phyloP scores from a whole-genome alignment of 306 rosid species.

The Gastrolobium villosum region DNA sequence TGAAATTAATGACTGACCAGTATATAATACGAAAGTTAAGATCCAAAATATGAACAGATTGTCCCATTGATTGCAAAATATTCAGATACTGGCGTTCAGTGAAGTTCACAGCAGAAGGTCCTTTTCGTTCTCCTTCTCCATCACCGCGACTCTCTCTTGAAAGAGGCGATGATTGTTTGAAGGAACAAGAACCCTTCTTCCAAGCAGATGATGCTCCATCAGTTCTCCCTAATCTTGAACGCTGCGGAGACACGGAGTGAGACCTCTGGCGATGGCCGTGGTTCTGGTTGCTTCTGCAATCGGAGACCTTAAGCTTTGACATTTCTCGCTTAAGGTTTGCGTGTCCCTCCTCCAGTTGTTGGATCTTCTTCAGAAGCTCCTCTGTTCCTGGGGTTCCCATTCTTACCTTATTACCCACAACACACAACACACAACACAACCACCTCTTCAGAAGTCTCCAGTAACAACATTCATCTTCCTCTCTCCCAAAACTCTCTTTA shows the following conservation, averaged over 20 bases:
- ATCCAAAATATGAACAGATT: conserved; percentile 91
- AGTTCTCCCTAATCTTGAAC: conserved; percentile 67
- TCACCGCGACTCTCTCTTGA: conserved; percentile 82
- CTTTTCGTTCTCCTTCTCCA: conserved; percentile 45
- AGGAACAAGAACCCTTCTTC: conserved; percentile 71
- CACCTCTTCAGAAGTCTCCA: conserved; percentile 37
- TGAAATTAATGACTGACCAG: conserved; percentile 61
- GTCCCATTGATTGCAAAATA: conserved; percentile 97
- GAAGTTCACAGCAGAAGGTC: conserved; percentile 78
- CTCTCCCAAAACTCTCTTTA: too few species aligned
- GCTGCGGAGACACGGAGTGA: conserved; percentile 94
- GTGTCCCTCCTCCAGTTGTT: conserved; percentile 87
- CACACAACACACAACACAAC: neutral
- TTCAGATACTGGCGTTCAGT: conserved; percentile 78
- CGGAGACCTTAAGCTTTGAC: conserved; percentile 70
- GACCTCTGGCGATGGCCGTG: conserved; percentile 85
- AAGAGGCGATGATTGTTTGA: conserved; percentile 88
- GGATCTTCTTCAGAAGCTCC: conserved; percentile 88
- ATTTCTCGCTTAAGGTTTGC: conserved; percentile 85
- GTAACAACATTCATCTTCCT: conserved; percentile 41
- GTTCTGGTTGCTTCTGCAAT: conserved; percentile 48
- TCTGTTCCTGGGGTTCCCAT: conserved; percentile 80
- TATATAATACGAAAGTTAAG: conserved; percentile 68
- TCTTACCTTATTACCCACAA: neutral
- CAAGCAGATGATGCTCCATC: conserved; percentile 52